Base-by-base conservation (phyloP, 495 filamentous ascomycete genomes). In the Chaetomium cochliodes region DNA sequence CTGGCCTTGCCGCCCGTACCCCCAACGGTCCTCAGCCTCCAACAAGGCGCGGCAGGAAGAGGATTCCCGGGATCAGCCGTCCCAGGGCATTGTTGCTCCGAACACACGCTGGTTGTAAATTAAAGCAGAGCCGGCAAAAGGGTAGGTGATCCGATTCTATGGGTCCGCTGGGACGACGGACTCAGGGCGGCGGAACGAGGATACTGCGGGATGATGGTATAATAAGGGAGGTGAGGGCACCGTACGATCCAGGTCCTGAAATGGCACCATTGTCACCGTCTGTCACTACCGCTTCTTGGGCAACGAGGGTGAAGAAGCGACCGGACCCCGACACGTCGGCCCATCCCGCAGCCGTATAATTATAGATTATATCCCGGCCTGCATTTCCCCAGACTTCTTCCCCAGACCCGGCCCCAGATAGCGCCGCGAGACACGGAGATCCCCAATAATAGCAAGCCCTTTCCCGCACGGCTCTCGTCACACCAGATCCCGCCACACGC, bases 361-460 rank as follows among this genome's bases (percentile, higher is more conserved):
- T 47, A 20, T 47, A 47, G 5, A 69, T 47, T 71, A 58, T 74
- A 74, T 68, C 62, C 67, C 60, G 50, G 55, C 11, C 61, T 72
- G 68, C 61, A 67, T 66, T 72, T 71, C 70, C 72, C 70, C 68
- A 67, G 70, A 72, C 52, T 69, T 65, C 60, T 37, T 37, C 65
- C 68, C 69, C 63, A 62, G 50, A 5, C 8, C 33, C 3, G 3
- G 58, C 53, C 25, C 51, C 25, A 53, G 30, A 12, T n/a, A 18
- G 37, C 7, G 6, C 61, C n/a, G 58, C 63, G 61, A 63, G 59
- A 54, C 59, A 51, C 63, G 63, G 62, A 63, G 58, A 66, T 67
- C 58, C 62, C 65, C 58, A 64, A 56, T 33, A 18, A 37, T 37
- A 37, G 33, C 33, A 9, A 11, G 5, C 41, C 41, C 13, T 6